These are phyloP conservation scores for Penicillium arizonense DNA, from an alignment of 495 filamentous ascomycete genomes.

Conservation along the genomic window DNA sequence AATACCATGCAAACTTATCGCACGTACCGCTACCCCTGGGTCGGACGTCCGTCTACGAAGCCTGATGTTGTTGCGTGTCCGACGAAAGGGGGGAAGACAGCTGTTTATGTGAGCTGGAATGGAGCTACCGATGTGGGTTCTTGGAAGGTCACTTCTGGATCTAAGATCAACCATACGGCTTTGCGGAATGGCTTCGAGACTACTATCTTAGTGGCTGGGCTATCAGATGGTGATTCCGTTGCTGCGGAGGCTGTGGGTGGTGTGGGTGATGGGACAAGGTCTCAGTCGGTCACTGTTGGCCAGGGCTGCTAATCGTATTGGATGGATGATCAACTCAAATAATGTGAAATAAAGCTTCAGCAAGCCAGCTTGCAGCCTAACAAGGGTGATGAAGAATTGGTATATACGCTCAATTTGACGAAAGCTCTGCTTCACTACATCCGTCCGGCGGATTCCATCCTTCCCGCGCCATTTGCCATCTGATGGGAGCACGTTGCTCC, in stretches of 20 bases:
- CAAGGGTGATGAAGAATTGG: no score
- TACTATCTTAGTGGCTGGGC: constrained; percentile 2
- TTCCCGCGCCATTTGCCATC: no score
- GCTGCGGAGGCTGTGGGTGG: constrained; percentile 19
- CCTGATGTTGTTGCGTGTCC: constrained; percentile 21
- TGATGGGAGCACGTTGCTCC: no score
- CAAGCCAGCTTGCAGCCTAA: no score
- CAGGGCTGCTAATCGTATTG: constrained; percentile 6
- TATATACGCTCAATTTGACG: no score
- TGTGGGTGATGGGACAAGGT: constrained; percentile 11
- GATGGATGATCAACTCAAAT: no score
- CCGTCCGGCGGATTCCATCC: no score
- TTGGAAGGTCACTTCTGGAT: constrained; percentile 11
- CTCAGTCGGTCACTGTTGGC: constrained; percentile 9
- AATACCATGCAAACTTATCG: constrained; percentile 25
- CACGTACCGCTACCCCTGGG: constrained; percentile 19
- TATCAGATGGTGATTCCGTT: constrained; percentile 8
- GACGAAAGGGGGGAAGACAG: neutral
- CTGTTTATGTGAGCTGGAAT: constrained; percentile 36
- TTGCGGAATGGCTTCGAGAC: constrained; percentile 14
- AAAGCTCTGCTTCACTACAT: no score
- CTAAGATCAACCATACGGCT: constrained; percentile 1
- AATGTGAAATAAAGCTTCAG: no score
- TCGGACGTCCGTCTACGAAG: constrained; percentile 16
- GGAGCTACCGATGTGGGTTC: constrained; percentile 28